Evolutionary conservation across 2,329 filamentous ascomycete genomes (phyloP).

Genomic region (Moelleriella libera): DNA sequence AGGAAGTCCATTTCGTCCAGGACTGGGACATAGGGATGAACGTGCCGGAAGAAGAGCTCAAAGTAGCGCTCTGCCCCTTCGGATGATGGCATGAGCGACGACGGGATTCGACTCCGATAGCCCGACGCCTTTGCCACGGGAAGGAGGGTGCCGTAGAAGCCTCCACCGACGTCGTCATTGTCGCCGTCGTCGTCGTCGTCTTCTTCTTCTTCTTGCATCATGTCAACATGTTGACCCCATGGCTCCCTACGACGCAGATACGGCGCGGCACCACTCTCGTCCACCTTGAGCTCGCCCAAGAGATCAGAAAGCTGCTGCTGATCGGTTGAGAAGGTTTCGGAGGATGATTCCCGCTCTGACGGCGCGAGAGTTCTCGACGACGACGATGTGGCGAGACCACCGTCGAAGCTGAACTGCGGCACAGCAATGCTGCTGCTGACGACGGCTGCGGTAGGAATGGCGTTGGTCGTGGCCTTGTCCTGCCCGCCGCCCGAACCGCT

Average conservation of each 20-base stretch:
- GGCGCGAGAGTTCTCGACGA: not conserved
- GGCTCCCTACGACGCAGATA: conserved; percentile 57
- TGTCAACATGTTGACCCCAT: conserved; percentile 35
- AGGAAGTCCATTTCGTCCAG: conserved; percentile 72
- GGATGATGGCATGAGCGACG: conserved; percentile 82
- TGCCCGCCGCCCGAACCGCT: not conserved
- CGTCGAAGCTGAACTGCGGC: not conserved
- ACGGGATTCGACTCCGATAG: conserved; percentile 72
- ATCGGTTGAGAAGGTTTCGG: conserved; percentile 35
- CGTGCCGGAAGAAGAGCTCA: conserved; percentile 75
- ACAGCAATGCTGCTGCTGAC: not conserved
- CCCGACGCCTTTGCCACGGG: conserved; percentile 57
- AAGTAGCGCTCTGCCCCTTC: conserved; percentile 73
- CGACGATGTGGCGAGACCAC: not conserved
- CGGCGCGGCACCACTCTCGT: conserved; percentile 73
- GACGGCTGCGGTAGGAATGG: too few species aligned
- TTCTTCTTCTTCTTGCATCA: not conserved
- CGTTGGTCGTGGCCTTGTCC: not conserved
- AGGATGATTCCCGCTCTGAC: conserved; percentile 15
- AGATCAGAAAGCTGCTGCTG: conserved; percentile 59
- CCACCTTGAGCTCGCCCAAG: conserved; percentile 74
- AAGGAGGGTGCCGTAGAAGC: conserved; percentile 45
- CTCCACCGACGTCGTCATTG: not conserved
- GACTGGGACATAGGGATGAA: conserved; percentile 86
- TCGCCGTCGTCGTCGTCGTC: not conserved